These are phyloP conservation scores for Cnidoscolus chayamansa DNA, from an alignment of 441 rosid genomes.

Conservation along the genomic window DNA sequence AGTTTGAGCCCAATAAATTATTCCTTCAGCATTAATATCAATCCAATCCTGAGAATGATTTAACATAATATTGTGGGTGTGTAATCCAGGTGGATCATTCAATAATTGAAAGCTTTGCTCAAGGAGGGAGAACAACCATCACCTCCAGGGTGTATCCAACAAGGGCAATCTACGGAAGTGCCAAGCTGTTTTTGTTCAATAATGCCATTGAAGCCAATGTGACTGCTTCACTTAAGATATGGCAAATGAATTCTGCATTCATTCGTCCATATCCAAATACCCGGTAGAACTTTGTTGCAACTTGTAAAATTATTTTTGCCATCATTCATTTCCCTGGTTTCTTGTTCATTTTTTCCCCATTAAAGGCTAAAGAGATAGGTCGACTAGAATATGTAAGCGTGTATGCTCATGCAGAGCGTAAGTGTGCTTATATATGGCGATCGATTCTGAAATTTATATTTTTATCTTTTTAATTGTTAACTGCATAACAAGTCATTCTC, in stretches of 20 bases:
- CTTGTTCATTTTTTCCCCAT: too few species aligned
- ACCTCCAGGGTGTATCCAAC: constrained; percentile 73
- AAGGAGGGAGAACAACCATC: constrained; percentile 67
- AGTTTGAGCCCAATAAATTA: constrained; percentile 12
- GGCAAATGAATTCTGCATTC: constrained; percentile 64
- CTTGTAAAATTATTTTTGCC: constrained; percentile 1
- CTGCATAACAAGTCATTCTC: too few species aligned
- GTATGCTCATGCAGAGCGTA: constrained; percentile 1
- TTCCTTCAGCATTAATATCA: too few species aligned
- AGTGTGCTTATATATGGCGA: not conserved
- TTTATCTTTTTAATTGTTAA: too few species aligned
- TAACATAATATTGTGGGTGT: not conserved
- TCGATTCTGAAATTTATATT: not conserved
- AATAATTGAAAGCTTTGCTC: constrained; percentile 68
- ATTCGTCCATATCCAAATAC: constrained; percentile 48
- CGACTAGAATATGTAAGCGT: not conserved
- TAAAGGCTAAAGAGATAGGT: not conserved
- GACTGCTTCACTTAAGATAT: constrained; percentile 54
- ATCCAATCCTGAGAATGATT: not conserved
- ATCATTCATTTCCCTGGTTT: not conserved
- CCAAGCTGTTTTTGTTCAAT: constrained; percentile 64
- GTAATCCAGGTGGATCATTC: constrained; percentile 70
- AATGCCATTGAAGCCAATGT: constrained; percentile 61
- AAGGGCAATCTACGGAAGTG: constrained; percentile 62
- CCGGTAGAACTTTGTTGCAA: not conserved